Conservation (phyloP, 441 rosid species). For the Pelargonium australe region DNA sequence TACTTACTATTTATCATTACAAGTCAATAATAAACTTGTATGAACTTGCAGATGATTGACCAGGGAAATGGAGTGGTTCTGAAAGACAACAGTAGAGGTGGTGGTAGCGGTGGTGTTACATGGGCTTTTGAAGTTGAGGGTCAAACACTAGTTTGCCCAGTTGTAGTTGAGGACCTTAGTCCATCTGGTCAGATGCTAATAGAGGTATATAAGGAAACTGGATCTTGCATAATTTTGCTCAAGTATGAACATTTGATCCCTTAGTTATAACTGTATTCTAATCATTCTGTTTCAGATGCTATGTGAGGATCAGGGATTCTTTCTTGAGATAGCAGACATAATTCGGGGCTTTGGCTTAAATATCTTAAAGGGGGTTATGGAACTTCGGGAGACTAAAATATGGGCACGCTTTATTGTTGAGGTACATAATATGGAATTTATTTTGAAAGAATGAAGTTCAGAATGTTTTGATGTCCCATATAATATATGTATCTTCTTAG, state of each 20-base stretch:
- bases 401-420: slow-evolving; percentile 84
- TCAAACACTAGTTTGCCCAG: slow-evolving; percentile 56
- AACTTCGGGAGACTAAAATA: slow-evolving; percentile 45
- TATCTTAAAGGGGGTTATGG: slow-evolving; percentile 79
- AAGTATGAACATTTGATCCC: slow-evolving; percentile 10
- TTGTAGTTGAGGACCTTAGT: slow-evolving; percentile 71
- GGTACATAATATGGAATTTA: slow-evolving; percentile 32
- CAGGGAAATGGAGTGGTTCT: slow-evolving; percentile 30
- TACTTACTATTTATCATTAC: slow-evolving; percentile 4
- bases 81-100: slow-evolving; percentile 28
- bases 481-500: background rate
- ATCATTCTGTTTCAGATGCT: slow-evolving; percentile 50
- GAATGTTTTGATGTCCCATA: background rate
- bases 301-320: slow-evolving; percentile 64
- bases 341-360: slow-evolving; percentile 65
- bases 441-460: background rate
- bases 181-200: slow-evolving; percentile 74
- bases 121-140: slow-evolving; percentile 88
- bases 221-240: background rate
- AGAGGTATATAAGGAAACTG: slow-evolving; percentile 41
- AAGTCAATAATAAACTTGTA: slow-evolving; percentile 14
- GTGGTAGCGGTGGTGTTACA: slow-evolving; percentile 42
- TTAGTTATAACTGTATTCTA: background rate
- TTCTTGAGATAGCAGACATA: slow-evolving; percentile 76
- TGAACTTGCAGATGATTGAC: slow-evolving; percentile 36